Evolutionary conservation across 345 rosid species (phyloP), one percentile per base, ranked within the genome.

Genomic region (Eucalyptus tenuipes): DNA sequence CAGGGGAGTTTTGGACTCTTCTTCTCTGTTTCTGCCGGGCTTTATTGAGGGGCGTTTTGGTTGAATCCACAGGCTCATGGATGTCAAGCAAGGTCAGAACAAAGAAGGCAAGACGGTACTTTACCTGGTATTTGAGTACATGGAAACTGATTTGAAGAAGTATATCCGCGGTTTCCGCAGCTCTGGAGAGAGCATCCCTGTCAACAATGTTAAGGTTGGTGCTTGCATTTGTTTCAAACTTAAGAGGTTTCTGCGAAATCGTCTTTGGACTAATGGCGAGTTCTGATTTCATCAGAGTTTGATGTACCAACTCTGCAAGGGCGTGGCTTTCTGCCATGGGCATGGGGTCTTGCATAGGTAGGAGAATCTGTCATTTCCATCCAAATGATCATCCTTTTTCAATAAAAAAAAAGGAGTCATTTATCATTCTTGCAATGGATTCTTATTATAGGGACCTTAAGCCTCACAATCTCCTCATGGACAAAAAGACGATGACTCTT

Each of bases 241-340:
- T 20, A 20, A 22, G 9, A 40, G 45, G 47, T 40, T 40, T 40
- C 3, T 1, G 15, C 84, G 9, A 75, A 75, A 75, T 75, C 24
- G 15, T 20, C 29, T 75, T 20, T 20, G 84, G 84, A 40, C 84
- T 75, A 40, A 75, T 75, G 1, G 2, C 15, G 2, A 80, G 49
- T 81, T 47, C 75, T 57, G 52, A 44, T 81, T 82, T 20, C n/a
- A 42, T 59, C 95, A 97, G 99, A 95, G 97, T 88, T 93, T 98
- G 95, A 98, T 98, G 99, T 98, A 93, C 89, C 99, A 98, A 92
- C 94, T 98, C 3, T 97, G 99, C 94, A 96, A 97, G 91, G 99
- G 99, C 48, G 97, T 97, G 85, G 93, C 99, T 33, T 96, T 98
- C 91, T 98, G 99, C 91, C 99, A 97, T 89, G 99, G 99, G 49